A percentile compares a stretch with the other conserved stretches of the same genome.
Evolutionary conservation across 2,329 filamentous ascomycete species (phyloP).

Genomic region (Cladorrhinum sp.): DNA sequence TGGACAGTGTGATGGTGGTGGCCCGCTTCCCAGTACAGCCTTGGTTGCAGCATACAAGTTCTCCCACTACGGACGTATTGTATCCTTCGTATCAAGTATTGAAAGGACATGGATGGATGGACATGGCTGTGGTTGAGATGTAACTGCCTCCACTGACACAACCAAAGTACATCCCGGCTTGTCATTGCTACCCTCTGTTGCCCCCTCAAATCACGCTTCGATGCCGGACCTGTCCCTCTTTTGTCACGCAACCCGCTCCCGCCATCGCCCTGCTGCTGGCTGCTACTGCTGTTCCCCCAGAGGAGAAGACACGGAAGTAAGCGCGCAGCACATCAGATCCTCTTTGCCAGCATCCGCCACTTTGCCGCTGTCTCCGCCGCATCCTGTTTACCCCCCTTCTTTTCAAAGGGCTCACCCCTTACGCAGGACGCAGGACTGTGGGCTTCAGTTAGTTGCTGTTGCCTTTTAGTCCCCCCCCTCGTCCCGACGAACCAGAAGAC

Average conservation of each 20-base stretch:
- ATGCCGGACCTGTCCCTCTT: conserved; percentile 10
- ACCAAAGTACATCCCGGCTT: conserved; percentile 10
- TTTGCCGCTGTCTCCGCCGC: conserved; percentile 13
- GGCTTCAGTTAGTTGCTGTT: conserved; percentile 13
- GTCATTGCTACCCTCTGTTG: conserved; percentile 13
- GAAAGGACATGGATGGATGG: conserved; percentile 9
- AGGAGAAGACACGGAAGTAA: conserved; percentile 12
- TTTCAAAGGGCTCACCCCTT: conserved; percentile 6
- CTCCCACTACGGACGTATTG: conserved; percentile 7
- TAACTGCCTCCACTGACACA: conserved; percentile 13
- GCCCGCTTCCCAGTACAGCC: not conserved
- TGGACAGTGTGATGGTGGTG: not conserved
- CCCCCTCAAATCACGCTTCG: conserved; percentile 19
- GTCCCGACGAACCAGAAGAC: conserved; percentile 12
- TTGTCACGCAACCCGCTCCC: conserved; percentile 9
- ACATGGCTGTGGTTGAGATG: conserved; percentile 18
- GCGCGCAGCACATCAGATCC: conserved; percentile 17
- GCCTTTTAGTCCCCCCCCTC: conserved; percentile 8
- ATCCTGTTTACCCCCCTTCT: conserved; percentile 11
- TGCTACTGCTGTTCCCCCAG: conserved; percentile 8
- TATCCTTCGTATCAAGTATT: conserved; percentile 5
- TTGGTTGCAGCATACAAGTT: not conserved
- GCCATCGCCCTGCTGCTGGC: conserved; percentile 12
- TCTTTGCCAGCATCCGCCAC: conserved; percentile 6
- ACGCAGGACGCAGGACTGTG: conserved; percentile 12